Base-by-base conservation (phyloP, 1,284 basidiomycete genomes). In the Macrocystidia cucumis region DNA sequence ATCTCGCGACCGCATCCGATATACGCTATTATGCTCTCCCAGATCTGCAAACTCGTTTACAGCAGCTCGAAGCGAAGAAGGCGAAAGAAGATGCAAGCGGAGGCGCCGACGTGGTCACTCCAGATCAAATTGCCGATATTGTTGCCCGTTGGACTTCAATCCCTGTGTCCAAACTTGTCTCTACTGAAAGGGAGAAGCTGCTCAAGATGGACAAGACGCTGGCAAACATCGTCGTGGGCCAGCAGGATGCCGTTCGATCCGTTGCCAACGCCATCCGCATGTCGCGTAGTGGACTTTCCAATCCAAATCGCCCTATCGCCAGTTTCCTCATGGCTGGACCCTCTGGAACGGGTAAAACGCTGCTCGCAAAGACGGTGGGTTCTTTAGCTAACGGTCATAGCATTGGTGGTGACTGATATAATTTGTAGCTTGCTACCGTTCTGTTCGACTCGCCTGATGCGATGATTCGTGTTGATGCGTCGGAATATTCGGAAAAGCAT, bases 401-500 rank as follows among this genome's bases (percentile, higher is more conserved):
- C n/a, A n/a, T n/a, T n/a, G n/a, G 22, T 7, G 5, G n/a, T 32
- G 19, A 41, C 51, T 11, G 51, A 41, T 26, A 36, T 30, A 25
- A n/a, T 43, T 30, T 30, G 51, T 50, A 87, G 81, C 78, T 97
- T 36, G 91, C 93, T 0, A 77, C 74, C 9, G 59, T 93, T 34
- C 68, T 96, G 14, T 96, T 97, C 54, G 88, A 95, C 56, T 91
- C 91, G 17, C 76, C 84, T 14, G 78, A 91, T 43, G 84, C 90
- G 7, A 84, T 96, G 79, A 88, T 95, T 46, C 84, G 90, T 44
- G 78, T 95, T 51, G 91, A 95, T 57, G 89, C 80, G 48, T 89
- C 85, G 24, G 90, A 95, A 53, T 95, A 95, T 59, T 90, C 88
- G 18, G 92, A 95, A 63, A 91, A 91, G 58, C 91, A 96, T 52